phyloP scores from a whole-genome alignment of 148 eudicot species.

The Silene conica region DNA sequence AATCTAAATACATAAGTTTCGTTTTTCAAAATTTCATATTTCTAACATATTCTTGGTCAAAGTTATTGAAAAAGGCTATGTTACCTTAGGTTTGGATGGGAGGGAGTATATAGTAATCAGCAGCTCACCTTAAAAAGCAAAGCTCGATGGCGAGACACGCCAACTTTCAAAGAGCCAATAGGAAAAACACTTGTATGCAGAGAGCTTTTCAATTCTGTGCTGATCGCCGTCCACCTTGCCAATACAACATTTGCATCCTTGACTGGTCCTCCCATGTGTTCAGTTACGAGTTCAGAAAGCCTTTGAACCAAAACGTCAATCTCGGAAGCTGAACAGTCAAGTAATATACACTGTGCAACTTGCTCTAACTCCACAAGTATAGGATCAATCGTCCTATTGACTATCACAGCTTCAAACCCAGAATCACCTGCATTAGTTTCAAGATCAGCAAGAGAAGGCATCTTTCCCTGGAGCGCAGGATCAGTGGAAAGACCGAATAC shows the following conservation, averaged over 20 bases:
- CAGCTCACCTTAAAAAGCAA: conserved; percentile 87
- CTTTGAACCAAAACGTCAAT: conserved; percentile 58
- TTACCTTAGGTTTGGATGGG: too few relatives aligned
- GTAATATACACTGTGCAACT: conserved; percentile 73
- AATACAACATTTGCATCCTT: conserved; percentile 68
- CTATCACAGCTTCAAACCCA: conserved; percentile 81
- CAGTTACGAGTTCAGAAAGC: conserved; percentile 87
- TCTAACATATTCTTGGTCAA: too few relatives aligned
- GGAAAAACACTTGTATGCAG: conserved; percentile 85
- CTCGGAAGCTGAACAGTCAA: conserved; percentile 66
- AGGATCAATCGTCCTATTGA: conserved; percentile 78
- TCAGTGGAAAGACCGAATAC: conserved; percentile 67
- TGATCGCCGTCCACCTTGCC: conserved; percentile 80
- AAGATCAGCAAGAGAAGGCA: conserved; percentile 85
- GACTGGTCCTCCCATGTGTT: conserved; percentile 93
- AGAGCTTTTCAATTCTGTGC: conserved; percentile 75
- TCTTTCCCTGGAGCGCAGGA: conserved; percentile 55
- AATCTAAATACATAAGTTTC: too few relatives aligned
- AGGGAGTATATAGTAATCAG: too few relatives aligned
- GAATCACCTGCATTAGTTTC: conserved; percentile 67
- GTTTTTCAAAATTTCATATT: too few relatives aligned
- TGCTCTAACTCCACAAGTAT: conserved; percentile 84
- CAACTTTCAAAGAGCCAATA: conserved; percentile 79
- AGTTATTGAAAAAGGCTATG: too few relatives aligned
- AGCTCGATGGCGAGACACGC: conserved; percentile 90